phyloP scores from a whole-genome alignment of 768 basidiomycete genomes.

The Russula vinacea region DNA sequence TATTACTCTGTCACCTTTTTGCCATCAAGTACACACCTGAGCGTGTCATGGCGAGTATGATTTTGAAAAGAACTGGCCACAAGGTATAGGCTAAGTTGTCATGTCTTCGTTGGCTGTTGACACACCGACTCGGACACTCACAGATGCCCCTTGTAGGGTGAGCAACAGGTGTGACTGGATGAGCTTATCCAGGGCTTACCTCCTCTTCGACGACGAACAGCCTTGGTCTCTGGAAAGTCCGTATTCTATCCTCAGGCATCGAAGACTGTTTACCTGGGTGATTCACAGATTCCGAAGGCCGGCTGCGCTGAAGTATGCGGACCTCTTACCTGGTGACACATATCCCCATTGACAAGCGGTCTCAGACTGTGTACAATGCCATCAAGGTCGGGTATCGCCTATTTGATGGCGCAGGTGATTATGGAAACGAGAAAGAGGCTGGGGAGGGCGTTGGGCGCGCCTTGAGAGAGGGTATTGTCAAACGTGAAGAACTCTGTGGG shows the following conservation, averaged over 20 bases:
- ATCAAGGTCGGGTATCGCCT: slow-evolving; percentile 86
- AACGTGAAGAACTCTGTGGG: slow-evolving; percentile 83
- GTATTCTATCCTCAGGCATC: slow-evolving; percentile 16
- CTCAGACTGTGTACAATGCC: slow-evolving; percentile 75
- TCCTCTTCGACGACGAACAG: slow-evolving; percentile 36
- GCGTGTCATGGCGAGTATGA: slow-evolving; percentile 48
- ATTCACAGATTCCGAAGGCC: slow-evolving; percentile 51
- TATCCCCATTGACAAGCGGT: not conserved
- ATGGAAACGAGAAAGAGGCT: slow-evolving; percentile 86
- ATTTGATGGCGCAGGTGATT: slow-evolving; percentile 81
- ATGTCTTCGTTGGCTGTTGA: slow-evolving; percentile 10
- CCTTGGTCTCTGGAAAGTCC: slow-evolving; percentile 70
- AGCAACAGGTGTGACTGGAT: slow-evolving; percentile 31
- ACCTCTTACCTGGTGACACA: not conserved
- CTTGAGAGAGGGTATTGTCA: slow-evolving; percentile 77
- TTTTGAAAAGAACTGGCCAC: slow-evolving; percentile 56
- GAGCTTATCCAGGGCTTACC: slow-evolving; percentile 21
- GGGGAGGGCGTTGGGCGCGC: slow-evolving; percentile 76
- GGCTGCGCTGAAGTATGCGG: slow-evolving; percentile 54
- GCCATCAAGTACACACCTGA: slow-evolving; percentile 23
- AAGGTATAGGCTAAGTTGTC: slow-evolving; percentile 42
- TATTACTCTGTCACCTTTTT: not conserved
- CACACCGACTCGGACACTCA: slow-evolving; percentile 15
- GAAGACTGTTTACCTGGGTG: not conserved
- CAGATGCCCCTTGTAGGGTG: slow-evolving; percentile 75